Base-by-base conservation (phyloP, 106 monocot genomes). In the Dioscorea dumetorum region DNA sequence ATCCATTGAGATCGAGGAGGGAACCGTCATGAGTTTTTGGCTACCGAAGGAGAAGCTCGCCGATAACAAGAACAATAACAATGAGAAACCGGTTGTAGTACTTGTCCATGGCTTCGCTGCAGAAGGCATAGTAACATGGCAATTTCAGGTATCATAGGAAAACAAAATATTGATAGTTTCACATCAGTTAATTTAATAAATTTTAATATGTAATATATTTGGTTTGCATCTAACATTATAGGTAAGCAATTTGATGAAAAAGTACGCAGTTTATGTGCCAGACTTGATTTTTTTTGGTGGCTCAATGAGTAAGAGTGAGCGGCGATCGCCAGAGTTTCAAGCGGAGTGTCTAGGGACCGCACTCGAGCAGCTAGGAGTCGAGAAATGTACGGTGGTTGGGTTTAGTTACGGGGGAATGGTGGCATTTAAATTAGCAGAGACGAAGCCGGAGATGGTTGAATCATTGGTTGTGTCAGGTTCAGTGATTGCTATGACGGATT, bases 331-430 rank as follows among this genome's bases (percentile, higher is more conserved):
- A 7, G 78, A 34, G 28, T 95, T 95, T 73, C 95, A 95, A 65
- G 91, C 91, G 0, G 60, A 78, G 63, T 88, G 95, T 67, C 57
- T 95, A 57, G 76, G 60, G 8, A 20, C 24, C 12, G 95, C 88
- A 8, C 75, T 91, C 14, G 80, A 22, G 15, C 18, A 51, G 15
- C 78, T 95, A 1, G 84, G 86, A 13, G 88, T 91, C 70, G 28
- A 59, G 53, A 32, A 48, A 17, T 95, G 91, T 82, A 84, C 88
- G 4, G 67, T 86, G n/a, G 91, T 91, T 16, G 95, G 91, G 61
- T 95, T 95, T 71, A 95, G 90, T 81, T 95, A 95, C 56, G 94
- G 94, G 0, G 94, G 94, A 22, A 91, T 95, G 88, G 94, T 95
- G 63, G 80, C 94, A 34, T 95, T 85, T 67, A 88, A 91, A 61